Conservation (phyloP, 805 yeast genomes). For the Metschnikowia hibisci region DNA sequence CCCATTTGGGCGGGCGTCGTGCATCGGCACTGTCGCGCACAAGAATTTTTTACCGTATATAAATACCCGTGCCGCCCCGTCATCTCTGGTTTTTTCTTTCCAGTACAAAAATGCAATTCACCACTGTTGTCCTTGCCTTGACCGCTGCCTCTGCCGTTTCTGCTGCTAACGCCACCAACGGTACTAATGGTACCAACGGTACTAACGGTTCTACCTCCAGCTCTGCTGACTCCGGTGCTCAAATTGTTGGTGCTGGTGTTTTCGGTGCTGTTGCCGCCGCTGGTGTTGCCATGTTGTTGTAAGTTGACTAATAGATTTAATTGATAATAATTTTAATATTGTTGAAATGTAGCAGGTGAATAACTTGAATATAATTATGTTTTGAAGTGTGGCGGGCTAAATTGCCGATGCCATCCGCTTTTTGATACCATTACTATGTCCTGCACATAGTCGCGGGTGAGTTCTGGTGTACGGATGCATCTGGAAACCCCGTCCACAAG, state of each 20-base stretch:
- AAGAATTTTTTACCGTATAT: slow-evolving; percentile 3
- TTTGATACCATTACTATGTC: no score
- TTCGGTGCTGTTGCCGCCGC: slow-evolving; percentile 84
- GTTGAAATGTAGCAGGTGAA: no score
- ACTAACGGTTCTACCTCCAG: slow-evolving; percentile 27
- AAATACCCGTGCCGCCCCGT: slow-evolving; percentile 1
- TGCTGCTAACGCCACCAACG: slow-evolving; percentile 50
- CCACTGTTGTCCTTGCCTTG: slow-evolving; percentile 61
- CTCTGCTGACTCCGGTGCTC: slow-evolving; percentile 44
- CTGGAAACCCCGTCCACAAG: no score
- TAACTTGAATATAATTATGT: no score
- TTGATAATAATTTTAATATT: neutral
- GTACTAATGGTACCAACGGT: slow-evolving; percentile 38
- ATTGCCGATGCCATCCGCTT: no score
- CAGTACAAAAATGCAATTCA: slow-evolving; percentile 61
- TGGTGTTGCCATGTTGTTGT: slow-evolving; percentile 59
- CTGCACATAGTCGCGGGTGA: no score
- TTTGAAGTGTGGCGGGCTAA: no score
- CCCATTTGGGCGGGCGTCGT: slow-evolving; percentile 5
- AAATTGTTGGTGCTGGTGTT: slow-evolving; percentile 66
- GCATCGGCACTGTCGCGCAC: slow-evolving; percentile 1
- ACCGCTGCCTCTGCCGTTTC: slow-evolving; percentile 68
- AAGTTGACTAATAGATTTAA: slow-evolving; percentile 21
- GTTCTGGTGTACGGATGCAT: no score
- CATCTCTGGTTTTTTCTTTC: neutral